These are phyloP conservation scores for Phaeosphaeriaceae sp. DNA, from an alignment of 2,329 filamentous ascomycete species.

Conservation along the genomic window DNA sequence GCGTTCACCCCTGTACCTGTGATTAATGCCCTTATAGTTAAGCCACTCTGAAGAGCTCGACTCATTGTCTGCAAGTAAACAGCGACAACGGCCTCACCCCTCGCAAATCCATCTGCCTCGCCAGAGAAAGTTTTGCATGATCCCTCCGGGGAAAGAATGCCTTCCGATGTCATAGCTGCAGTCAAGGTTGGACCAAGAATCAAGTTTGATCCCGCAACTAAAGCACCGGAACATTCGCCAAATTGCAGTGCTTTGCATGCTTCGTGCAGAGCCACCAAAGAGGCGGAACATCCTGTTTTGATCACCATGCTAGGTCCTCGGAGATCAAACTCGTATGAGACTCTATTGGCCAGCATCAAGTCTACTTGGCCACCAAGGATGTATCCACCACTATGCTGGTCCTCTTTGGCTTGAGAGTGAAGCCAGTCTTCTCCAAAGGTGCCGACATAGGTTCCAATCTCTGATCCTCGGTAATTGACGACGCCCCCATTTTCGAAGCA, in stretches of 20 bases:
- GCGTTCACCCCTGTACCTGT: constrained; percentile 23
- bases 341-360: no score
- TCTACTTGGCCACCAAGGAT: no score
- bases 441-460: no score
- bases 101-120: constrained; percentile 31
- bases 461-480: no score
- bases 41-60: constrained; percentile 35
- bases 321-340: constrained; percentile 31
- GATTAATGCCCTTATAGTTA: constrained; percentile 43
- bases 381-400: no score
- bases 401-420: no score
- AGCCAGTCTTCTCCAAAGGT: no score
- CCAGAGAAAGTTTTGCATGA: constrained; percentile 31
- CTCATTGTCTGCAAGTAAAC: constrained; percentile 37
- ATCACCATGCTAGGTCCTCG: constrained; percentile 18
- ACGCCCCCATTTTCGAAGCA: no score
- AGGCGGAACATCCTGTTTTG: constrained; percentile 47
- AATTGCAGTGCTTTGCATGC: constrained; percentile 16
- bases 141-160: constrained; percentile 17
- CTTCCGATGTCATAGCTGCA: constrained; percentile 17
- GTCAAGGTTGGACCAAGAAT: constrained; percentile 17
- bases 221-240: constrained; percentile 16
- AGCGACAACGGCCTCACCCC: constrained; percentile 35
- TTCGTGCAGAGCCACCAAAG: constrained; percentile 33
- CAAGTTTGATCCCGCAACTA: constrained; percentile 25